phyloP scores from a whole-genome alignment of 352 stramenopile genomes.

The Pythium insidiosum region DNA sequence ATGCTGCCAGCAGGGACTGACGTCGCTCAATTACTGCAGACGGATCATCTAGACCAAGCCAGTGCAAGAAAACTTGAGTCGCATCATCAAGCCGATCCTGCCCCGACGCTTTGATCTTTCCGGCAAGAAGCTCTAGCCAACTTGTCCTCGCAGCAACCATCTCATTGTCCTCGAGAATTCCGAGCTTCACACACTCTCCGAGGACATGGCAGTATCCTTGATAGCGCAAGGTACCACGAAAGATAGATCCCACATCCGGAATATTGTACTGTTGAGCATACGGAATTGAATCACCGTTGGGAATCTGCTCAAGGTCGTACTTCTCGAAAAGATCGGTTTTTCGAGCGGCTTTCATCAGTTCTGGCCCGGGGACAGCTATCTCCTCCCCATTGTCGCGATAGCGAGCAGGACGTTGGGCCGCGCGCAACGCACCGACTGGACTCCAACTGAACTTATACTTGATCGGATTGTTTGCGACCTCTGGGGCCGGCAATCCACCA shows the following conservation, averaged over 20 bases:
- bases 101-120: constrained; percentile 16
- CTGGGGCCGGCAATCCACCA: constrained; percentile 78
- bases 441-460: constrained; percentile 92
- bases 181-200: constrained; percentile 53
- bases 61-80: constrained; percentile 26
- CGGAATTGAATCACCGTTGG: constrained; percentile 77
- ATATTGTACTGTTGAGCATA: constrained; percentile 84
- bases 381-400: constrained; percentile 43
- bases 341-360: constrained; percentile 39
- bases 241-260: constrained; percentile 48
- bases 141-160: constrained; percentile 4
- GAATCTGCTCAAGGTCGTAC: constrained; percentile 76
- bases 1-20: constrained; percentile 25
- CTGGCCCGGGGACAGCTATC: constrained; percentile 42
- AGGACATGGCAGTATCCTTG: constrained; percentile 69
- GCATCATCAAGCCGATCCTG: constrained; percentile 6
- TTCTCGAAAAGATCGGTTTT: constrained; percentile 36
- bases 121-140: constrained; percentile 43
- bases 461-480: constrained; percentile 85
- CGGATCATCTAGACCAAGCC: constrained; percentile 21
- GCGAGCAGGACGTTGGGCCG: constrained; percentile 35
- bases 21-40: constrained; percentile 7
- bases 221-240: constrained; percentile 83
- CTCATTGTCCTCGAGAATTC: constrained; percentile 42
- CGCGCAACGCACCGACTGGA: constrained; percentile 49